Percentiles rank a stretch among this genome's conserved stretches.
These are phyloP conservation scores for Talaromyces atroroseus DNA, from an alignment of 2,329 filamentous ascomycete genomes.

Conservation along the genomic window DNA sequence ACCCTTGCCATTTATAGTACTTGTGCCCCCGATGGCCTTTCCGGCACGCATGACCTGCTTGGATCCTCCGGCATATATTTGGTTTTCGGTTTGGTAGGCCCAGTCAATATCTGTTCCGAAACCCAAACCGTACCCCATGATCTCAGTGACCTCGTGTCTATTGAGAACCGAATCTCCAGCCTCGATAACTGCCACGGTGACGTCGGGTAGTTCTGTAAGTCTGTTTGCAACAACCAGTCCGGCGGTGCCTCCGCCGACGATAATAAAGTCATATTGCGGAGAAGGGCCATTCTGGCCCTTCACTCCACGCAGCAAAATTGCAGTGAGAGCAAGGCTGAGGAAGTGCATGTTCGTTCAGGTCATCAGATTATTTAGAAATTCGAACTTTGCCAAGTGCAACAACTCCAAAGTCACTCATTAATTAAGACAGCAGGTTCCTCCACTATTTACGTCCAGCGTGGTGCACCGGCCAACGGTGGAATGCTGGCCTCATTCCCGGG, in stretches of 20 bases:
- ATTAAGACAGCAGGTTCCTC: no score
- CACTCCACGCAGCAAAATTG: background rate
- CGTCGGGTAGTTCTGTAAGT: slow-evolving; percentile 25
- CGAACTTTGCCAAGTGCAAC: no score
- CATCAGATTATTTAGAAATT: slow-evolving; percentile 1
- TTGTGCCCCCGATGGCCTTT: slow-evolving; percentile 40
- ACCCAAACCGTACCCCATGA: slow-evolving; percentile 19
- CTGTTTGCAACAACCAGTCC: slow-evolving; percentile 31
- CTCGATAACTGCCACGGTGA: slow-evolving; percentile 27
- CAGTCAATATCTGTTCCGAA: slow-evolving; percentile 37
- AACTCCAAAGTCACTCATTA: no score
- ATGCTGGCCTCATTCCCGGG: no score
- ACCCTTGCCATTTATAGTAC: slow-evolving; percentile 36
- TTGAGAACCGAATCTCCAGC: slow-evolving; percentile 23
- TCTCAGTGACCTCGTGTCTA: slow-evolving; percentile 26
- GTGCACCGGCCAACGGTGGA: no score
- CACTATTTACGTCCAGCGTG: no score
- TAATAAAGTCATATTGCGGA: slow-evolving; percentile 23
- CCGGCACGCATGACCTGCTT: slow-evolving; percentile 32
- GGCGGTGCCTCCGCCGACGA: slow-evolving; percentile 31
- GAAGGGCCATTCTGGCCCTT: background rate
- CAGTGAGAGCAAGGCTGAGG: background rate
- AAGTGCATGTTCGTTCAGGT: slow-evolving; percentile 16
- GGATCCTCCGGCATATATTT: slow-evolving; percentile 30
- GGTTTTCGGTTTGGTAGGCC: slow-evolving; percentile 34